Conservation (phyloP, 441 rosid species). For the Pelargonium fulgidum region DNA sequence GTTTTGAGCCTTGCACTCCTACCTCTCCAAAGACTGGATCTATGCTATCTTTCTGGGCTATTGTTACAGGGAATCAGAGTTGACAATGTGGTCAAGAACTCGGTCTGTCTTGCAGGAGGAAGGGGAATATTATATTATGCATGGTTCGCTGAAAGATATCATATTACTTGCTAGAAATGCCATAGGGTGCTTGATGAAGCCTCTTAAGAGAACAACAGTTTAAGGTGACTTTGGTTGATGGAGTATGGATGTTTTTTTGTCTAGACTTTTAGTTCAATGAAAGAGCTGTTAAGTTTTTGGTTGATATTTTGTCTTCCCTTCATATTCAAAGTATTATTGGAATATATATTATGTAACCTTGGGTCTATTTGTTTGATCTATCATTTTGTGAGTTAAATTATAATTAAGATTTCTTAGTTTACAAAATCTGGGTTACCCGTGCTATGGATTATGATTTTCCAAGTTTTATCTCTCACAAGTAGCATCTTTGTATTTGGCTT, state of each 20-base stretch:
- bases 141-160: no score
- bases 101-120: no score
- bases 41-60: no score
- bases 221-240: neutral
- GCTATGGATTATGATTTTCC: neutral
- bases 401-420: neutral
- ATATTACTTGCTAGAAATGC: neutral
- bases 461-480: neutral
- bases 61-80: no score
- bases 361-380: neutral
- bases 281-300: neutral
- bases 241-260: neutral
- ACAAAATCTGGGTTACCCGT: neutral
- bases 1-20: no score
- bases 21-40: no score
- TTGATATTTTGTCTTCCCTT: neutral
- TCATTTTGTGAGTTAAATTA: neutral
- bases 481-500: neutral
- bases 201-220: neutral
- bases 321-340: neutral
- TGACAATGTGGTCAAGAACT: no score
- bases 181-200: neutral
- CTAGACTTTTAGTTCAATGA: neutral
- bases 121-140: no score
- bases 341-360: neutral